Base-by-base conservation (phyloP, 306 rosid genomes). In the Quercus wislizeni region DNA sequence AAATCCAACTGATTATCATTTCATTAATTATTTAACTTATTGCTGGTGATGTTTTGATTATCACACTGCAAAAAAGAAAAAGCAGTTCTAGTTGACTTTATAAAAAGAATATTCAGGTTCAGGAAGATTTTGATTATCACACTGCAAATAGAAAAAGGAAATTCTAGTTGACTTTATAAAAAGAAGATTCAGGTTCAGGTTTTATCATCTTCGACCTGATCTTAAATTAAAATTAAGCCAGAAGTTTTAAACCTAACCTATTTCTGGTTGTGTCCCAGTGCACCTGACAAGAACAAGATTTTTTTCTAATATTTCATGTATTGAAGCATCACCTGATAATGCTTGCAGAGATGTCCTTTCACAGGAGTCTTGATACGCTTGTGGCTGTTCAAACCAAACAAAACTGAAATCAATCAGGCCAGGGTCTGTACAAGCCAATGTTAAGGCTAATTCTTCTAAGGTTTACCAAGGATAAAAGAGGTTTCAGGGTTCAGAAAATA, bases 271-370 rank as follows among this genome's bases (percentile, higher is more conserved):
- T 23, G 5, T 23, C 25, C 33, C 28, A 59, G 67, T 1, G 67
- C 30, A 59, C 67, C 17, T 12, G 18, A 23, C 30, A 23, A 59
- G 33, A 23, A 23, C 33, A 23, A 59, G 18, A 23, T 9, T 21
- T 23, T 59, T 21, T 12, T 23, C 65, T 23, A 49, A 49, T 49
- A 11, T 49, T 12, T 12, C 15, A 49, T 59, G 17, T 15, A 23
- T 8, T 5, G 17, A 23, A 21, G 15, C 11, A 28, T 64, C 70
- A 64, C 70, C 70, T 64, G 70, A 64, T 30, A 17, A 64, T 64
- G 70, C 46, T 64, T 64, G 70, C 70, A 64, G 43, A 64, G 70
- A 28, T 64, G 70, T 64, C 70, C 70, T 64, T 64, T 64, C 41
- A 64, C 70, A 31, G 70, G 70, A 28, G 70, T 64, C 7, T 30